Evolutionary conservation across 1,139 yeast species (phyloP).

Genomic region (Blastobotrys serpentis): DNA sequence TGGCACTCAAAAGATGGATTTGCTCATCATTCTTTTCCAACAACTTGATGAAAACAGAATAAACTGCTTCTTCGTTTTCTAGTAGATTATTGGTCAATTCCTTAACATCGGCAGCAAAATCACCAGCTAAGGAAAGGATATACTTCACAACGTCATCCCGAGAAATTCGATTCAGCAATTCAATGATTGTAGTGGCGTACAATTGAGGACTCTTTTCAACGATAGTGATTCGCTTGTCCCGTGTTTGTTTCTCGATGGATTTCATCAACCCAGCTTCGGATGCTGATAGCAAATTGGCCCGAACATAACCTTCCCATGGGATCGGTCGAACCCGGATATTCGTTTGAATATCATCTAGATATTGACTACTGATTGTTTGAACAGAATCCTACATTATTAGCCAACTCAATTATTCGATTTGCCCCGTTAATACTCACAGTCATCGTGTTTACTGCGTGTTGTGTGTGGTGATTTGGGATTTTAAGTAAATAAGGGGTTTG

Average conservation of each 20-base stretch:
- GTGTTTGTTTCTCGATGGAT: conserved; percentile 54
- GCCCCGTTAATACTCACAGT: background rate
- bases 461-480: background rate
- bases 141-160: conserved; percentile 75
- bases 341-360: conserved; percentile 70
- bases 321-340: conserved; percentile 78
- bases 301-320: conserved; percentile 90
- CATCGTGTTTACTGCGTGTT: background rate
- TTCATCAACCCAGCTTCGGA: conserved; percentile 68
- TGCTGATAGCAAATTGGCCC: conserved; percentile 65
- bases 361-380: conserved; percentile 45
- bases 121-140: conserved; percentile 66
- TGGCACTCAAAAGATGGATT: conserved; percentile 37
- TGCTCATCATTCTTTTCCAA: conserved; percentile 44
- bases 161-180: conserved; percentile 51
- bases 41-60: conserved; percentile 53
- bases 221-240: conserved; percentile 34
- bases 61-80: conserved; percentile 47
- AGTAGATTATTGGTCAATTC: conserved; percentile 49
- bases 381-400: conserved; percentile 4
- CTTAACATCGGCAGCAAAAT: conserved; percentile 52
- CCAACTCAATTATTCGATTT: background rate
- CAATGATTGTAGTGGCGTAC: conserved; percentile 58
- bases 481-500: background rate
- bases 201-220: conserved; percentile 46